Evolutionary conservation across 257 asterid genomes (phyloP).

Genomic region (Misopates orontium): DNA sequence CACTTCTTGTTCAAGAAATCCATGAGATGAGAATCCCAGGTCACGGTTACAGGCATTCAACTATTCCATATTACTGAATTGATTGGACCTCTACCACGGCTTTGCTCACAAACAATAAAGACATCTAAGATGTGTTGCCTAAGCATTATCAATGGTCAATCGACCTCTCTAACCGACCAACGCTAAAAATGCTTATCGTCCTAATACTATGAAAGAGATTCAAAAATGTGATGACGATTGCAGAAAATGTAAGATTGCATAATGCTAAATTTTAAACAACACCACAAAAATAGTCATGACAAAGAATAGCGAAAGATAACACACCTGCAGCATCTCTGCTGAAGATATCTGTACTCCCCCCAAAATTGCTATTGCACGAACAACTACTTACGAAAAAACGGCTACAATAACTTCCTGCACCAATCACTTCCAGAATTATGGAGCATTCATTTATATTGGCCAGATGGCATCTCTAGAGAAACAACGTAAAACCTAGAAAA

Average conservation of each 20-base stretch:
- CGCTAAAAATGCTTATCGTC: background rate
- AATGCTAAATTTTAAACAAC: no score
- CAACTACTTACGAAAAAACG: background rate
- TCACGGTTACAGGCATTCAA: background rate
- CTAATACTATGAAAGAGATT: background rate
- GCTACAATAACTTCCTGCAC: no score
- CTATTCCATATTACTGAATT: background rate
- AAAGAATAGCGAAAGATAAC: background rate
- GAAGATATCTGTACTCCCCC: background rate
- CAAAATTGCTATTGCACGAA: background rate
- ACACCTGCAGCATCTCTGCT: constrained; percentile 21
- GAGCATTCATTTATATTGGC: no score
- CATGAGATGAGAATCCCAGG: background rate
- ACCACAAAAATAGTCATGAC: no score
- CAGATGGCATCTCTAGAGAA: no score
- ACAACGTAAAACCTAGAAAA: no score
- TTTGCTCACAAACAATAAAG: no score
- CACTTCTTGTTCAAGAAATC: no score
- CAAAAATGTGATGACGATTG: background rate
- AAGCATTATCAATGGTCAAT: background rate
- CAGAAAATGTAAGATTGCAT: background rate
- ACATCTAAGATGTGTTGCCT: background rate
- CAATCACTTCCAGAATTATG: no score
- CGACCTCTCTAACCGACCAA: background rate
- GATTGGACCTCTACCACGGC: background rate